Evolutionary conservation across 495 filamentous ascomycete species (phyloP).

Genomic region (Trichoderma erinaceum): DNA sequence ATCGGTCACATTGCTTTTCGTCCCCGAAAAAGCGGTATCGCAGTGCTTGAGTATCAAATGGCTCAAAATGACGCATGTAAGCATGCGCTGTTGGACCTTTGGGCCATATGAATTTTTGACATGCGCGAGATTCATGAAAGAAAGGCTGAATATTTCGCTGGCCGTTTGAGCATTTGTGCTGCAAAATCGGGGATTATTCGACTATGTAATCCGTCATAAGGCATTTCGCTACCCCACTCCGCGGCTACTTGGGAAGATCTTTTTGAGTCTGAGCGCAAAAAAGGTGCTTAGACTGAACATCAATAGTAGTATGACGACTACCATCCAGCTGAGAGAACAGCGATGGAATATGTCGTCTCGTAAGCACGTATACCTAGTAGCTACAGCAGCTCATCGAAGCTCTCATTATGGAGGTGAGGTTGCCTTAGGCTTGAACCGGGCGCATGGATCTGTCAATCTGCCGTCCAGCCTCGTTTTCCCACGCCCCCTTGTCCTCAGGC

Average conservation of each 20-base stretch:
- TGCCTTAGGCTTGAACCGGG: constrained; percentile 3
- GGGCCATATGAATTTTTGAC: background rate
- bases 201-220: too few relatives aligned
- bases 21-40: background rate
- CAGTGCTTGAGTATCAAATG: background rate
- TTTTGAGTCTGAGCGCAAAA: too few relatives aligned
- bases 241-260: too few relatives aligned
- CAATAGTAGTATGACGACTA: too few relatives aligned
- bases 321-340: too few relatives aligned
- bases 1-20: background rate
- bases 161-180: too few relatives aligned
- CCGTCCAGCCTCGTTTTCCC: background rate
- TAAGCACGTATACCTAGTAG: background rate
- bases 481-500: constrained; percentile 1
- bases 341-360: background rate
- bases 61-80: constrained; percentile 1
- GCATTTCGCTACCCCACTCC: too few relatives aligned
- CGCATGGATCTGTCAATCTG: constrained; percentile 11
- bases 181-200: too few relatives aligned
- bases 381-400: background rate
- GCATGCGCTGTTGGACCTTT: background rate
- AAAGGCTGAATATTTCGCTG: too few relatives aligned
- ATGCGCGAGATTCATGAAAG: too few relatives aligned
- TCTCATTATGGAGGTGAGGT: background rate
- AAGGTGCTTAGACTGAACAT: too few relatives aligned